Percentiles rank a stretch among this genome's conserved stretches.
Conservation (phyloP, 1,139 yeast species). For the Debaryomyces sp. region DNA sequence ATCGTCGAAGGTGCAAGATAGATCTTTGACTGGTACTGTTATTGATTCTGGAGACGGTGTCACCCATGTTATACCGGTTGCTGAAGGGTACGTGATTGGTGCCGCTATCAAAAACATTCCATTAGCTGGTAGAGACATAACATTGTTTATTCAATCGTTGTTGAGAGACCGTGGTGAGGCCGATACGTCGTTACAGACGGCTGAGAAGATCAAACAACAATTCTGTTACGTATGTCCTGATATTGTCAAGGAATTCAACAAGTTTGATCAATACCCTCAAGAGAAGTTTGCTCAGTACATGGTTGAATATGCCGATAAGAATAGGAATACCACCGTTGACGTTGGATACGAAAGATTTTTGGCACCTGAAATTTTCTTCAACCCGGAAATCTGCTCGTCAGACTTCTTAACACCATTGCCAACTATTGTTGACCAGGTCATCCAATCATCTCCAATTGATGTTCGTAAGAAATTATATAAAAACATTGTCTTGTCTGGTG, state of each 20-base stretch:
- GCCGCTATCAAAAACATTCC: constrained; percentile 97
- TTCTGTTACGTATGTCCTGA: constrained; percentile 98
- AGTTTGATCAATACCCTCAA: constrained; percentile 87
- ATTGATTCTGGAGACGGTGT: constrained; percentile 98
- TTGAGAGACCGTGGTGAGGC: constrained; percentile 96
- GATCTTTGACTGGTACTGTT: constrained; percentile 97
- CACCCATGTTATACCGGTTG: constrained; percentile 98
- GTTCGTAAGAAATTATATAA: constrained; percentile 95
- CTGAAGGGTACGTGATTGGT: constrained; percentile 98
- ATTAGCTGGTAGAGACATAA: constrained; percentile 97
- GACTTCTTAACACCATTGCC: constrained; percentile 97
- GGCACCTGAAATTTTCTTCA: constrained; percentile 98
- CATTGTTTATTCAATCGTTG: constrained; percentile 87
- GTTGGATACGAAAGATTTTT: constrained; percentile 96
- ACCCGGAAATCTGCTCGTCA: constrained; percentile 94
- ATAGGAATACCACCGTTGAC: constrained; percentile 72
- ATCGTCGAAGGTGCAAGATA: constrained; percentile 88
- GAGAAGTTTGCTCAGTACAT: constrained; percentile 92
- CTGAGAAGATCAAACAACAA: constrained; percentile 94
- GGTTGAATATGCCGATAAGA: constrained; percentile 76
- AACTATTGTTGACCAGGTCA: constrained; percentile 89
- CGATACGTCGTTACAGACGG: constrained; percentile 94
- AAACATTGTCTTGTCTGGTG: constrained; percentile 94
- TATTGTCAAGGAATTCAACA: constrained; percentile 92
- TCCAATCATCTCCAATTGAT: constrained; percentile 95